Percentiles rank a stretch among this genome's conserved stretches.
Evolutionary conservation across 1,284 basidiomycete genomes (phyloP).

Genomic region (Leccinum solheimii): DNA sequence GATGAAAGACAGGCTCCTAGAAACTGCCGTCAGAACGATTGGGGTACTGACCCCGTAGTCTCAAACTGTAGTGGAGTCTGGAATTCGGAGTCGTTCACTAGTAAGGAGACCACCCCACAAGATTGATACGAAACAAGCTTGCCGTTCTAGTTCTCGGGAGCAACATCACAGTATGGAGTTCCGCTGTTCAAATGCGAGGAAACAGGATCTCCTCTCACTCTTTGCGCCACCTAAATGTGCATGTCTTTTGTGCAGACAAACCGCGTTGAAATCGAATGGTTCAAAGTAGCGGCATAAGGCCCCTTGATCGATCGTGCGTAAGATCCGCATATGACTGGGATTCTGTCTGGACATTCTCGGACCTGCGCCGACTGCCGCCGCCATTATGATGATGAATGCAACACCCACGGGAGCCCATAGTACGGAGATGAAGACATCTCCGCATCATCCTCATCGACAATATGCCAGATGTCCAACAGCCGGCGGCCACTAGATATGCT

Average conservation of each 20-base stretch:
- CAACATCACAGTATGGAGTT: background rate
- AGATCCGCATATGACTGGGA: background rate
- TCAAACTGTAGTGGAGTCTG: background rate
- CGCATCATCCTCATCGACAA: background rate
- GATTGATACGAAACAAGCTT: background rate
- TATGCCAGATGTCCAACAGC: background rate
- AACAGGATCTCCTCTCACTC: background rate
- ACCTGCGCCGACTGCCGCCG: background rate
- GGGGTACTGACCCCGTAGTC: background rate
- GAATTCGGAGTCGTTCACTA: background rate
- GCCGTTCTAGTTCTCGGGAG: background rate
- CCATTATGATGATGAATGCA: background rate
- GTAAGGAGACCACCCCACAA: background rate
- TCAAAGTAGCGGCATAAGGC: background rate
- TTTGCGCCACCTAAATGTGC: background rate
- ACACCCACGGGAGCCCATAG: background rate
- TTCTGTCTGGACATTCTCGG: background rate
- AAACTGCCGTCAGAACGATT: background rate
- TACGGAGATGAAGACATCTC: background rate
- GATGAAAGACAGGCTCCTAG: background rate
- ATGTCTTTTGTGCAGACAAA: background rate
- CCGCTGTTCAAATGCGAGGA: background rate
- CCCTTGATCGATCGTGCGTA: background rate
- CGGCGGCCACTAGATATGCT: background rate
- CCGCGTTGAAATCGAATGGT: background rate